phyloP scores from a whole-genome alignment of 2,329 filamentous ascomycete species.

The Fusarium sp. region DNA sequence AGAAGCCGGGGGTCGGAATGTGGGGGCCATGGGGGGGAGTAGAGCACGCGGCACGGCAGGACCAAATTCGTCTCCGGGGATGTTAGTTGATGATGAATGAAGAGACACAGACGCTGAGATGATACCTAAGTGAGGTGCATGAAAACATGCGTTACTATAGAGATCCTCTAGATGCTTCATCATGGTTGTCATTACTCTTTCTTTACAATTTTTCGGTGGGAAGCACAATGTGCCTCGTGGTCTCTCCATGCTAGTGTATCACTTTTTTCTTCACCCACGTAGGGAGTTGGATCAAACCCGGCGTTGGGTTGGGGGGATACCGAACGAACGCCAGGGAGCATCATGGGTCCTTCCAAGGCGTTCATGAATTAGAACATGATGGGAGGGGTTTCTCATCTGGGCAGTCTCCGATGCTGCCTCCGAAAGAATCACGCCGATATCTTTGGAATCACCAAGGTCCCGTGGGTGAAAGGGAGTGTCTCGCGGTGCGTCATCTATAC shows the following conservation, averaged over 20 bases:
- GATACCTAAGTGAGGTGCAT: neutral
- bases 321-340: neutral
- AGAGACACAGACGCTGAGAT: neutral
- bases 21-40: slow-evolving; percentile 3
- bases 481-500: slow-evolving; percentile 17
- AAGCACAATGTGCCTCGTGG: neutral
- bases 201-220: neutral
- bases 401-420: neutral
- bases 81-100: neutral
- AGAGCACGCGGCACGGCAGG: neutral
- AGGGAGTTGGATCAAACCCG: neutral
- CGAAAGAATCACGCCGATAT: neutral
- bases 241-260: neutral
- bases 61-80: neutral
- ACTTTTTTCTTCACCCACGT: neutral
- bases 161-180: neutral
- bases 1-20: slow-evolving; percentile 29
- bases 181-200: neutral
- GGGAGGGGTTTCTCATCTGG: neutral
- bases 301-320: neutral
- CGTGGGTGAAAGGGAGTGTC: neutral
- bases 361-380: neutral
- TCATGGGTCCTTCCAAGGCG: neutral
- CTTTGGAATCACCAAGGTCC: slow-evolving; percentile 7
- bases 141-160: neutral